A percentile compares a stretch with the other conserved stretches of the same genome.
Conservation (phyloP, 176 grass and related monocot genomes). For the Carex pumila region DNA sequence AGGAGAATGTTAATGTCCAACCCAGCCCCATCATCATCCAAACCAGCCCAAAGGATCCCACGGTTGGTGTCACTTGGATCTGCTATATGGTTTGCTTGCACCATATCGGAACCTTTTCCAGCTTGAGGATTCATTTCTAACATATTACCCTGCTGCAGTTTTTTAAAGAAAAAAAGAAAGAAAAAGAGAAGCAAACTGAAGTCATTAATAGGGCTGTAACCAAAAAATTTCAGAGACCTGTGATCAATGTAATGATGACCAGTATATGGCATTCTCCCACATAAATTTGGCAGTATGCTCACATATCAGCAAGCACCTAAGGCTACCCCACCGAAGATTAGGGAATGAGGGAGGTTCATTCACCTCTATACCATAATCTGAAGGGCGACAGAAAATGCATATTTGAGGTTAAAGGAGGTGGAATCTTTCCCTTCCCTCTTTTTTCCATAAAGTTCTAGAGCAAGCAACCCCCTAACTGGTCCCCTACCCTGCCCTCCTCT, state of each 20-base stretch:
- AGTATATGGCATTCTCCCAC: slow-evolving; percentile 30
- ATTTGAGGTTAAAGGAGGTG: background rate
- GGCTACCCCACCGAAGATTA: background rate
- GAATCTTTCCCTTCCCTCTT: background rate
- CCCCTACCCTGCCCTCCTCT: background rate
- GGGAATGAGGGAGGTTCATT: background rate
- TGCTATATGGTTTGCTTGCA: slow-evolving; percentile 29
- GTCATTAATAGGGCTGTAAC: slow-evolving; percentile 3
- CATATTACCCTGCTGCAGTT: slow-evolving; percentile 51
- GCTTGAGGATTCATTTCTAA: slow-evolving; percentile 57
- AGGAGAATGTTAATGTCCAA: slow-evolving; percentile 81
- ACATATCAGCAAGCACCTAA: background rate
- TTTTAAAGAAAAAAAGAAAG: slow-evolving; percentile 15
- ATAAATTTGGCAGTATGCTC: background rate
- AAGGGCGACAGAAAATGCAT: background rate
- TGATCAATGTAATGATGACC: slow-evolving; percentile 40
- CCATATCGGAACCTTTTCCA: slow-evolving; percentile 36
- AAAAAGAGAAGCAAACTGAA: background rate
- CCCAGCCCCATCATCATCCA: slow-evolving; percentile 61
- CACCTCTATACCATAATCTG: background rate
- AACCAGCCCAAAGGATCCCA: slow-evolving; percentile 52
- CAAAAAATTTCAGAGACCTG: background rate
- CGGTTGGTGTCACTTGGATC: slow-evolving; percentile 36
- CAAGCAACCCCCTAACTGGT: background rate
- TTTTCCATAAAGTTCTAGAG: background rate